Evolutionary conservation across 2,329 filamentous ascomycete species (phyloP), one percentile per base, ranked within the genome.

Genomic region (Cordyceps pruinosa): DNA sequence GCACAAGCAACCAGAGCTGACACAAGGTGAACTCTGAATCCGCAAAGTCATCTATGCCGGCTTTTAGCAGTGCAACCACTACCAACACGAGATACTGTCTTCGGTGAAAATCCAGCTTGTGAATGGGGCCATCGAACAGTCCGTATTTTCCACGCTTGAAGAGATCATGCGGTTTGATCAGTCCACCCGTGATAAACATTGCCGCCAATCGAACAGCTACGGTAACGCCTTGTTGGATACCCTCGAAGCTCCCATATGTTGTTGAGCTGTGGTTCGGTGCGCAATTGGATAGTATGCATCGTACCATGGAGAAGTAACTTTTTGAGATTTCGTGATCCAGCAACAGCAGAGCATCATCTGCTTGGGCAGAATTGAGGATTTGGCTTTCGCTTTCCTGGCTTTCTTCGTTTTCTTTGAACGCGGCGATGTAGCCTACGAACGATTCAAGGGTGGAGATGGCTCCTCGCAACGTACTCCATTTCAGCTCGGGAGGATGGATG

Each of bases 11-110:
- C 77, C 83, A 84, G n/a, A 83, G 66, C 41, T 79, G 76, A 5
- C 77, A 68, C 10, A 79, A 64, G 9, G 72, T 75, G n/a, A 73
- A 70, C 2, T 71, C 74, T 3, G 77, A 63, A 39, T 78, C 70
- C 59, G 70, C 70, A 59, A 81, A 77, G 52, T 80, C 75, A 35
- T 76, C 70, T 21, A 79, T 65, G 8, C 72, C 71, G 48, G 75
- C 68, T 56, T 76, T 75, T 21, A 83, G 66, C 9, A 86, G 67
- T 1, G 72, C 74, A 2, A 75, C 69, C 25, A 84, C 65, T 62
- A 85, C 85, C 8, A 85, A 70, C 1, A 76, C 69, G 17, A 81
- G 61, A 54, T 75, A 77, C 57, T 64, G 72, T n/a, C 79, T 73
- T 50, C 77, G 73, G 4, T 70, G 61, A 2, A 75, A 68, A 17